Evolutionary conservation across 495 filamentous ascomycete genomes (phyloP).

Genomic region (Annulohypoxylon nitens): DNA sequence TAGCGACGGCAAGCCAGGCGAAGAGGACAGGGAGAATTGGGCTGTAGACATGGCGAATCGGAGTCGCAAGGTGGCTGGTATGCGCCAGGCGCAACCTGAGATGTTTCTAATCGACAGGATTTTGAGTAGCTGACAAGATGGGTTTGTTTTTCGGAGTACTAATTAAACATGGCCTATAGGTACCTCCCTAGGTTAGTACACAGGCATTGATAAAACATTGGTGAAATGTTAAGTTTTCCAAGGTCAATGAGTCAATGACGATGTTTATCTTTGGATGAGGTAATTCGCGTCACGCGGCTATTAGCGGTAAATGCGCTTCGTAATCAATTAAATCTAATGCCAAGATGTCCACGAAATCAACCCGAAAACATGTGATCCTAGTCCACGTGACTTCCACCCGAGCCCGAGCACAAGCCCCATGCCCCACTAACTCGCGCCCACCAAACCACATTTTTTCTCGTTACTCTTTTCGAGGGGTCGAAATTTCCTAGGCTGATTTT

Average conservation of each 20-base stretch:
- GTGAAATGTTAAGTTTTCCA: no score
- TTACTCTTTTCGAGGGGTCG: conserved; percentile 43
- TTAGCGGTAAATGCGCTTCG: neutral
- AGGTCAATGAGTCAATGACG: conserved; percentile 17
- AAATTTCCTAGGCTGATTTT: conserved; percentile 31
- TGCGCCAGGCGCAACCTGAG: conserved; percentile 60
- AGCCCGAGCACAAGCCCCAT: conserved; percentile 42
- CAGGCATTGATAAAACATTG: no score
- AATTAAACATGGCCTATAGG: neutral
- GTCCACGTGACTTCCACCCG: conserved; percentile 40
- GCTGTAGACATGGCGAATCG: conserved; percentile 54
- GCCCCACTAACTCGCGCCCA: conserved; percentile 36
- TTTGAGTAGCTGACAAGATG: conserved; percentile 7
- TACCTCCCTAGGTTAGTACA: neutral
- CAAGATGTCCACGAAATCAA: conserved; percentile 53
- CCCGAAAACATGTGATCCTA: conserved; percentile 42
- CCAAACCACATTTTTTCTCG: conserved; percentile 40
- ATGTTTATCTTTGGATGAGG: conserved; percentile 17
- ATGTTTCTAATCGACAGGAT: conserved; percentile 46
- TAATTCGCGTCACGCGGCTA: conserved; percentile 16
- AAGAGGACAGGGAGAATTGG: conserved; percentile 59
- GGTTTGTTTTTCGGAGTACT: neutral
- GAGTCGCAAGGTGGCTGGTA: conserved; percentile 30
- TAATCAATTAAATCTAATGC: conserved; percentile 1
- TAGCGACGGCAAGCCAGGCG: conserved; percentile 60